phyloP scores from a whole-genome alignment of 164 flowering plant genomes.

The Hamamelis virginiana region DNA sequence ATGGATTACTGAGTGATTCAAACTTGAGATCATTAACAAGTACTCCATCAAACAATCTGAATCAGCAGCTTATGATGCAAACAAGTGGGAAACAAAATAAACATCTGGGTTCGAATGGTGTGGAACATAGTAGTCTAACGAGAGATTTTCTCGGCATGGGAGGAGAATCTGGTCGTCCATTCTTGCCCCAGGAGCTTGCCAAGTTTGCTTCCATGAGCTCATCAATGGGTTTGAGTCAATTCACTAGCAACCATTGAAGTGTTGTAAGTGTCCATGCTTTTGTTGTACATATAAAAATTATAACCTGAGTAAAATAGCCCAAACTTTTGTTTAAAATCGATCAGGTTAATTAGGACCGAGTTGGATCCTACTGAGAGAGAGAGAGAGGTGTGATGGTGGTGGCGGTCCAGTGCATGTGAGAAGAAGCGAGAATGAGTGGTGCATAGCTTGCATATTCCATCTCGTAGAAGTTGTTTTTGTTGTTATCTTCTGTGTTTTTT shows the following conservation, averaged over 20 bases:
- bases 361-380: no score
- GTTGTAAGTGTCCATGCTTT: not conserved
- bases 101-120: not conserved
- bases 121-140: constrained; percentile 19
- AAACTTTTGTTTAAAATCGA: not conserved
- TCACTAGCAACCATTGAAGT: constrained; percentile 30
- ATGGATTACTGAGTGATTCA: not conserved
- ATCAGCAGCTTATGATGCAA: constrained; percentile 17
- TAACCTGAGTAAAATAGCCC: not conserved
- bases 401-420: no score
- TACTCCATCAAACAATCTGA: constrained; percentile 7
- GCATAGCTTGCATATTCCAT: no score
- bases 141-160: constrained; percentile 48
- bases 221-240: constrained; percentile 47
- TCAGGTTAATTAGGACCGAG: not conserved
- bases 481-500: no score
- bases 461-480: no score
- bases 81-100: constrained; percentile 6
- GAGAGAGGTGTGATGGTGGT: no score
- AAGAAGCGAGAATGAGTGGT: no score
- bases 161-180: constrained; percentile 18
- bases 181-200: constrained; percentile 40
- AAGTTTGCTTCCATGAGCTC: constrained; percentile 50
- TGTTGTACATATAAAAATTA: no score
- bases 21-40: not conserved